Conservation (phyloP, 2,329 filamentous ascomycete species). For the Penicillium aurantiogriseum region DNA sequence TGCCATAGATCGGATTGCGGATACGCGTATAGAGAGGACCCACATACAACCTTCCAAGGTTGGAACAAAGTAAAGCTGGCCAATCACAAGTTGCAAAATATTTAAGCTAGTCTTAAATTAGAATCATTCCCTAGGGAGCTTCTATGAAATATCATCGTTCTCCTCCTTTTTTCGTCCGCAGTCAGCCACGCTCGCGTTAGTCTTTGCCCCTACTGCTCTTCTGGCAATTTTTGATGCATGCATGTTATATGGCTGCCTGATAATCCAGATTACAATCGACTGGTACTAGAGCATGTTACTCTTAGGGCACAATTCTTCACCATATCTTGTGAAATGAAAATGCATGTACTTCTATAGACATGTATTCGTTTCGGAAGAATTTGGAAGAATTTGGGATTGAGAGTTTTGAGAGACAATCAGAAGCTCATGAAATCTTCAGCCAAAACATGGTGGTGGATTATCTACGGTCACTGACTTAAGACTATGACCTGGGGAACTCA, state of each 20-base stretch:
- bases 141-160: background rate
- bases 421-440: too few relatives aligned
- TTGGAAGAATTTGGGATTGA: too few relatives aligned
- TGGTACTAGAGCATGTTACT: too few relatives aligned
- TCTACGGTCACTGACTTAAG: background rate
- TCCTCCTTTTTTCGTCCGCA: background rate
- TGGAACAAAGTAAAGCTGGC: background rate
- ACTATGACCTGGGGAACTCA: background rate
- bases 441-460: background rate
- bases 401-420: too few relatives aligned
- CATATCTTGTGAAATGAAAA: too few relatives aligned
- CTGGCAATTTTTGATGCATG: background rate
- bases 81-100: background rate
- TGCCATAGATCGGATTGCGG: background rate
- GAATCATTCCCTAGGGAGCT: too few relatives aligned
- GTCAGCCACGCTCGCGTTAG: background rate
- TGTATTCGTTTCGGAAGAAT: too few relatives aligned
- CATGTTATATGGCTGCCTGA: background rate
- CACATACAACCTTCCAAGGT: background rate
- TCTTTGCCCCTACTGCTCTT: background rate
- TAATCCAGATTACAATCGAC: background rate
- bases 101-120: background rate
- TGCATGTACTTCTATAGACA: too few relatives aligned
- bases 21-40: conserved; percentile 3
- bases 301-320: too few relatives aligned